Percentiles rank a stretch among this genome's conserved stretches.
Evolutionary conservation across 2,329 filamentous ascomycete species (phyloP).

Genomic region (Aspergillus ibericus): DNA sequence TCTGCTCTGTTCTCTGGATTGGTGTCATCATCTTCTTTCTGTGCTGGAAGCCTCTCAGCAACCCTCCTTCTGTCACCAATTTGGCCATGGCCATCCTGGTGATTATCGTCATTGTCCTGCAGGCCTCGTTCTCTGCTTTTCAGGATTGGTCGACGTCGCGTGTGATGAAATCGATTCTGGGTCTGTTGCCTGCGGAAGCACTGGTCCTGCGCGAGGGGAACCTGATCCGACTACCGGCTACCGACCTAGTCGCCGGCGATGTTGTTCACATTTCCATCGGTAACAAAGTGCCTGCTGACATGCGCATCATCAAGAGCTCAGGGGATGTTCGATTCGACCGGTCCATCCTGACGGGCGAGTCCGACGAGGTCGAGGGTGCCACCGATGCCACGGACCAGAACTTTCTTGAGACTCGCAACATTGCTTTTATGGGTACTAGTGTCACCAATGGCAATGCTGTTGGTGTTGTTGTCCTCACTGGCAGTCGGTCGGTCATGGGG

Average conservation of each 20-base stretch:
- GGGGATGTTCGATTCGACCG: constrained; percentile 73
- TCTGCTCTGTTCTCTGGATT: constrained; percentile 70
- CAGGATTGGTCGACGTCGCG: constrained; percentile 75
- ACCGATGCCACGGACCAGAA: constrained; percentile 68
- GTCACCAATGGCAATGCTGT: constrained; percentile 69
- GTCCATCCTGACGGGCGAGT: constrained; percentile 72
- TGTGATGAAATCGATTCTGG: constrained; percentile 78
- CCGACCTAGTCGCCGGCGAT: constrained; percentile 72
- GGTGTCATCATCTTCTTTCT: constrained; percentile 73
- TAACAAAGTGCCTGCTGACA: constrained; percentile 73
- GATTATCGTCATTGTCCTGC: constrained; percentile 67
- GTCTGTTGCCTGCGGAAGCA: constrained; percentile 72
- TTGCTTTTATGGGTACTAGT: constrained; percentile 75
- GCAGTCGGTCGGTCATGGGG: constrained; percentile 72
- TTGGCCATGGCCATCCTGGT: constrained; percentile 71
- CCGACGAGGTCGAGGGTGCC: constrained; percentile 64
- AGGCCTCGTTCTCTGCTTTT: constrained; percentile 68
- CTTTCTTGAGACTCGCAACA: constrained; percentile 75
- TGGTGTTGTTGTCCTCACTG: constrained; percentile 70
- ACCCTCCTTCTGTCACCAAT: constrained; percentile 69
- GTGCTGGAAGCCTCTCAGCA: constrained; percentile 72
- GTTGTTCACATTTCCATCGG: constrained; percentile 68
- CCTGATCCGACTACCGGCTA: constrained; percentile 53
- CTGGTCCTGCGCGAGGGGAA: constrained; percentile 64
- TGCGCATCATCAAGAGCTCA: constrained; percentile 68